A percentile compares a stretch with the other conserved stretches of the same genome.
These are phyloP conservation scores for Botrytis paeoniae DNA, from an alignment of 2,329 filamentous ascomycete genomes.

Conservation along the genomic window DNA sequence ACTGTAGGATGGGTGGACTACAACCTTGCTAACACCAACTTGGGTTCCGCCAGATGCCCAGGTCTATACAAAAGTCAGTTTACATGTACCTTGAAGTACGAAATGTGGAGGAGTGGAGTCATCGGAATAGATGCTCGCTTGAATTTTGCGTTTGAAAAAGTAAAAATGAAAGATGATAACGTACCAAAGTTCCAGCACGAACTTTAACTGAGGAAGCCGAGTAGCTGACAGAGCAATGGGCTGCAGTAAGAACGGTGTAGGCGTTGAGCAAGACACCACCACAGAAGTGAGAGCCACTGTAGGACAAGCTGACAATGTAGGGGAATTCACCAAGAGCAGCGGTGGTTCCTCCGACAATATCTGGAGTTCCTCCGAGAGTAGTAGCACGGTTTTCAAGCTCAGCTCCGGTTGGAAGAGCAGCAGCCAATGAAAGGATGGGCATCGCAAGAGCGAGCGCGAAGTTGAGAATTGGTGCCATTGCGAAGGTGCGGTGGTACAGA, in stretches of 20 bases:
- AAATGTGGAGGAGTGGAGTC: not conserved
- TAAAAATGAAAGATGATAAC: not conserved
- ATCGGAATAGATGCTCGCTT: not conserved
- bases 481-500: not conserved
- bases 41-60: constrained; percentile 26
- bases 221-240: constrained; percentile 26
- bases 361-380: not conserved
- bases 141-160: not conserved
- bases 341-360: constrained; percentile 23
- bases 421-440: constrained; percentile 6
- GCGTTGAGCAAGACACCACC: constrained; percentile 28
- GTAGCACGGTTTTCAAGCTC: not conserved
- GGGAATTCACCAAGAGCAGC: constrained; percentile 28
- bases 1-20: constrained; percentile 26
- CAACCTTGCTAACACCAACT: constrained; percentile 21
- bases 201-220: constrained; percentile 24
- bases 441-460: not conserved
- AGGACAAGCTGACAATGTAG: constrained; percentile 26
- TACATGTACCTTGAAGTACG: not conserved
- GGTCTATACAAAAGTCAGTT: constrained; percentile 20
- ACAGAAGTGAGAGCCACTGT: constrained; percentile 26
- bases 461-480: constrained; percentile 14
- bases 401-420: not conserved
- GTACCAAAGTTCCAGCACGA: constrained; percentile 29
- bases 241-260: constrained; percentile 30